phyloP scores from a whole-genome alignment of 148 eudicot genomes.

The Nepenthes gracilis region DNA sequence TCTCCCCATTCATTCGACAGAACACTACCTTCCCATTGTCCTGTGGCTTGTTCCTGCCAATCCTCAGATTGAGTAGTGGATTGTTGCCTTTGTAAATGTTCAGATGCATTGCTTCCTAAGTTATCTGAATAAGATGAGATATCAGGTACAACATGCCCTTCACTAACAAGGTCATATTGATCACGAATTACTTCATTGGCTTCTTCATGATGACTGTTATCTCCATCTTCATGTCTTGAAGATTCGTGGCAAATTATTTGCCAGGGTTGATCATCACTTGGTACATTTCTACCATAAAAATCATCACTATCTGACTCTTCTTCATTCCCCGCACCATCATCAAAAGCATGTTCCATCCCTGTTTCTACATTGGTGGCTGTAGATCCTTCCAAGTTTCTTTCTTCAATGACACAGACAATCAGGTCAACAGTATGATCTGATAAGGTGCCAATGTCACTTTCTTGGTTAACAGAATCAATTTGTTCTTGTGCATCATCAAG shows the following conservation, averaged over 20 bases:
- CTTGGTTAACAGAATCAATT: constrained; percentile 15
- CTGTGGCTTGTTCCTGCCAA: constrained; percentile 20
- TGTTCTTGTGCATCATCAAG: constrained; percentile 20
- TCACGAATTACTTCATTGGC: constrained; percentile 14
- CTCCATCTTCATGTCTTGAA: constrained; percentile 17
- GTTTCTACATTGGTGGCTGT: constrained; percentile 17
- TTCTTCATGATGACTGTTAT: constrained; percentile 11
- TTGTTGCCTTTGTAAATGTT: constrained; percentile 15
- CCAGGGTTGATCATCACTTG: constrained; percentile 7
- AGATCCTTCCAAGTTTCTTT: not conserved
- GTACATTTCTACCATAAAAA: not conserved
- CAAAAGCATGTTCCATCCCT: constrained; percentile 11
- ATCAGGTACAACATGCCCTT: constrained; percentile 16
- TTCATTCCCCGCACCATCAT: constrained; percentile 10
- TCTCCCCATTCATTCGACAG: constrained; percentile 30
- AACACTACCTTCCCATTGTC: constrained; percentile 14
- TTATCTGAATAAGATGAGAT: constrained; percentile 12
- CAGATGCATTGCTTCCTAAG: constrained; percentile 15
- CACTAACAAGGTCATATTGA: constrained; percentile 17
- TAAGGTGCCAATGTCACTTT: constrained; percentile 8
- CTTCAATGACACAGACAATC: not conserved
- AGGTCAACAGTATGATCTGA: not conserved
- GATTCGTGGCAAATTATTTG: constrained; percentile 19
- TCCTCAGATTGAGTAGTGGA: constrained; percentile 25
- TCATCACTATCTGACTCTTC: constrained; percentile 8